These are phyloP conservation scores for Xylariomycetidae sp. DNA, from an alignment of 2,329 filamentous ascomycete genomes.

Conservation along the genomic window DNA sequence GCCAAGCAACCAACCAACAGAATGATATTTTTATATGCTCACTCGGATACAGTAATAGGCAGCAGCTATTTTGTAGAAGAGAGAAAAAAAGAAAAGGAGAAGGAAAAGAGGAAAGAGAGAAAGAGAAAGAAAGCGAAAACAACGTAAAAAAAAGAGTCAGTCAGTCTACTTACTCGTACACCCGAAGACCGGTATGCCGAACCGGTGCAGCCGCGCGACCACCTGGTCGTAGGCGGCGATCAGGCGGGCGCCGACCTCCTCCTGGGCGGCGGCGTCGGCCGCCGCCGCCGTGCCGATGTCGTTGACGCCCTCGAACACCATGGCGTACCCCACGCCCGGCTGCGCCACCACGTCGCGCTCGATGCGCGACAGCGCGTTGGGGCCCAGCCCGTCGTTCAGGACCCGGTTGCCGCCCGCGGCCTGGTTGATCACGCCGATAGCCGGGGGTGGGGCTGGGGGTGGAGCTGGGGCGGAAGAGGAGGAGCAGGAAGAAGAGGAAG, in stretches of 20 bases:
- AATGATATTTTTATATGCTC: no score
- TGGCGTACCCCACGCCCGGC: constrained; percentile 46
- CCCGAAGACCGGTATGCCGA: constrained; percentile 50
- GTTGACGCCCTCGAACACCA: constrained; percentile 61
- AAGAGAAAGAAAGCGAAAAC: constrained; percentile 27
- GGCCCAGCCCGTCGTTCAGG: constrained; percentile 54
- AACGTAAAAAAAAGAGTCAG: neutral
- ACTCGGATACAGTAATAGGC: no score
- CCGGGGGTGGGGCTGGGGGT: no score
- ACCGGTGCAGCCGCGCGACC: constrained; percentile 44
- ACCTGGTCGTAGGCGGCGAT: constrained; percentile 55
- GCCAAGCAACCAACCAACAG: no score
- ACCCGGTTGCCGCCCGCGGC: constrained; percentile 61
- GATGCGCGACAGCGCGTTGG: constrained; percentile 50
- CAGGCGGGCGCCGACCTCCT: constrained; percentile 39
- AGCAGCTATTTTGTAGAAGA: no score
- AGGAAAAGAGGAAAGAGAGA: no score
- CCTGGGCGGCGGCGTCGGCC: constrained; percentile 37
- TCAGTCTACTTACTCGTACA: constrained; percentile 32
- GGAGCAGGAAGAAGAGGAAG: no score
- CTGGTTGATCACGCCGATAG: constrained; percentile 52
- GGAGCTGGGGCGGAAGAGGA: no score
- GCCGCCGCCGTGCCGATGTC: constrained; percentile 54
- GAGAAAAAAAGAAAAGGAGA: no score
- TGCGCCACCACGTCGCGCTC: constrained; percentile 58